phyloP scores from a whole-genome alignment of 2,329 filamentous ascomycete species.

The Monilinia fructigena region DNA sequence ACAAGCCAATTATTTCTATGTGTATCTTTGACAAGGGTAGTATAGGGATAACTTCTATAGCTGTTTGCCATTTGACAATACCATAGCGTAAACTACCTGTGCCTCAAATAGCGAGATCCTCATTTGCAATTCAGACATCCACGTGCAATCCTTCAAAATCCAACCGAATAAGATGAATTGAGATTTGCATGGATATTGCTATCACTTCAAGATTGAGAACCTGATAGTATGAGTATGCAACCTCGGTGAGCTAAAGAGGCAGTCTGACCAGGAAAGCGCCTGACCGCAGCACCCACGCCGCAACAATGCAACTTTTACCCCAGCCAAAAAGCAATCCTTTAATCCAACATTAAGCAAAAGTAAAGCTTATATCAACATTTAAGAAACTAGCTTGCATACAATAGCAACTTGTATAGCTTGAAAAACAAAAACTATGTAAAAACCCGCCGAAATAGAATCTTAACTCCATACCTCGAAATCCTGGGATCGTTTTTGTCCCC shows the following conservation, averaged over 20 bases:
- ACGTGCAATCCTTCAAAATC: background rate
- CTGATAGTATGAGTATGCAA: background rate
- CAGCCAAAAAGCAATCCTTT: background rate
- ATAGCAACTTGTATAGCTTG: background rate
- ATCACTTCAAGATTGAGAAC: background rate
- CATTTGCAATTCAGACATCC: background rate
- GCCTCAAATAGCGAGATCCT: background rate
- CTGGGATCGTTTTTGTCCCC: background rate
- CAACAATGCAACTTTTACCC: background rate
- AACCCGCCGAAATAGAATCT: background rate
- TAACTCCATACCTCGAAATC: constrained; percentile 1
- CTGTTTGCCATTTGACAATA: background rate
- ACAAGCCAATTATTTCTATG: background rate
- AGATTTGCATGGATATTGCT: background rate
- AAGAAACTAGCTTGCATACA: constrained; percentile 4
- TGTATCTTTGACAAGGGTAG: background rate
- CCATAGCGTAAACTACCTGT: background rate
- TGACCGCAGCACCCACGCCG: background rate
- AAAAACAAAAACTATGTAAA: background rate
- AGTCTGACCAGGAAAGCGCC: background rate
- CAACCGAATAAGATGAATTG: background rate
- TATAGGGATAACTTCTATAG: background rate
- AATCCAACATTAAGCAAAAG: background rate
- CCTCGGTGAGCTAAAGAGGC: background rate
- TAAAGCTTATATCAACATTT: background rate